Conservation (phyloP, 1,284 basidiomycete genomes). For the Heterobasidion annosum region DNA sequence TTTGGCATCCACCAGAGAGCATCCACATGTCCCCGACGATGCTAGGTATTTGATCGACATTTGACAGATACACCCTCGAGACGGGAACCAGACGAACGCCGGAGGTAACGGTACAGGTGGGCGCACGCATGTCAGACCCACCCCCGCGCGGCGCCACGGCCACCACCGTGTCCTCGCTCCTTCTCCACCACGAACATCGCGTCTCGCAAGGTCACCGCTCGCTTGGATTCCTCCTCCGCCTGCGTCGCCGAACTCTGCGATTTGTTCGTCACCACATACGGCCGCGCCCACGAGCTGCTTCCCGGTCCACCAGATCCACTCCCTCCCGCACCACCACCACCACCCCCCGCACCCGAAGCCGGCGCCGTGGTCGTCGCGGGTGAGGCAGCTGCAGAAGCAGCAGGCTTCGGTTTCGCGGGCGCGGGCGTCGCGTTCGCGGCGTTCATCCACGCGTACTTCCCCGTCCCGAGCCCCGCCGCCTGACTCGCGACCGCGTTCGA, state of each 20-base stretch:
- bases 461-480: slow-evolving; percentile 66
- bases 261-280: slow-evolving; percentile 49
- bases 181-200: slow-evolving; percentile 74
- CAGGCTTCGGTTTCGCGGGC: slow-evolving; percentile 38
- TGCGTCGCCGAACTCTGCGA: slow-evolving; percentile 20
- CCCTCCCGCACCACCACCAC: slow-evolving; percentile 9
- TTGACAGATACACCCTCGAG: too few relatives aligned
- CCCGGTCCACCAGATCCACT: background rate
- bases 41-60: too few relatives aligned
- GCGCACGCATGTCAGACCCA: slow-evolving; percentile 37
- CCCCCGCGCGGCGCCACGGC: slow-evolving; percentile 59
- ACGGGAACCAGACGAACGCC: background rate
- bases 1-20: too few relatives aligned
- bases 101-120: background rate
- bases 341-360: slow-evolving; percentile 19
- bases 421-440: slow-evolving; percentile 38
- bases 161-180: slow-evolving; percentile 72
- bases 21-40: too few relatives aligned
- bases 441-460: slow-evolving; percentile 82
- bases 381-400: slow-evolving; percentile 16
- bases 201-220: slow-evolving; percentile 61
- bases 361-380: slow-evolving; percentile 26
- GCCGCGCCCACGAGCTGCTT: slow-evolving; percentile 47
- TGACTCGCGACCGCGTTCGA: slow-evolving; percentile 83
- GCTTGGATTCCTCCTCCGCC: slow-evolving; percentile 46